Percentiles rank a stretch among this genome's conserved stretches.
These are phyloP conservation scores for Posidonia australis DNA, from an alignment of 106 monocot genomes.

Conservation along the genomic window DNA sequence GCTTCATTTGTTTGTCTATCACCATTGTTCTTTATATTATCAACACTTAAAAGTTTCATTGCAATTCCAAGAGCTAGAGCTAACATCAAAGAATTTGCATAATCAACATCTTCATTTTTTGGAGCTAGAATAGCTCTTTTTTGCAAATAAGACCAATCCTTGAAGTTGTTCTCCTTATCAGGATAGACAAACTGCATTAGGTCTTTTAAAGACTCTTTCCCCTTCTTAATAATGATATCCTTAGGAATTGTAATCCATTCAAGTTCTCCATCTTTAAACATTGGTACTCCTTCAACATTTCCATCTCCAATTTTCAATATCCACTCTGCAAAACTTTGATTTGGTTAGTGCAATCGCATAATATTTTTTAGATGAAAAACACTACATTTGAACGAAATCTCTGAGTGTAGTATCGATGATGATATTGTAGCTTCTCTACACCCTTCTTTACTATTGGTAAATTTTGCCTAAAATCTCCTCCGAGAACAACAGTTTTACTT, in stretches of 20 bases:
- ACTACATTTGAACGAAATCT: not conserved
- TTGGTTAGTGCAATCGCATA: not conserved
- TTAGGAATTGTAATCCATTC: not conserved
- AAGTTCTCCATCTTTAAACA: not conserved
- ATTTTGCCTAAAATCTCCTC: constrained; percentile 13
- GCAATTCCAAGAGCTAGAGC: too few species aligned
- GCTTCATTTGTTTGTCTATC: not conserved
- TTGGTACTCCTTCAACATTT: not conserved
- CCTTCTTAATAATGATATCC: not conserved
- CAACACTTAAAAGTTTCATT: not conserved
- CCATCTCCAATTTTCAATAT: constrained; percentile 5
- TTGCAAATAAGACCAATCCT: not conserved
- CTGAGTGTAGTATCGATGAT: not conserved
- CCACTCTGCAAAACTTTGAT: not conserved
- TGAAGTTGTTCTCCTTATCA: not conserved
- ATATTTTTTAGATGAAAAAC: constrained; percentile 1
- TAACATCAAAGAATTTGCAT: not conserved
- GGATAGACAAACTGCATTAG: not conserved
- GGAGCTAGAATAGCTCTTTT: not conserved
- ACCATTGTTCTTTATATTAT: not conserved
- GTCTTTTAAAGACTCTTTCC: not conserved
- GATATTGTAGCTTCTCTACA: not conserved
- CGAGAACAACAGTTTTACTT: not conserved
- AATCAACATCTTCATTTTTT: not conserved
- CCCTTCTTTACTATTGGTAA: not conserved